These are phyloP conservation scores for Yamadazyma membranifaciens DNA, from an alignment of 1,139 yeast species.

Conservation along the genomic window DNA sequence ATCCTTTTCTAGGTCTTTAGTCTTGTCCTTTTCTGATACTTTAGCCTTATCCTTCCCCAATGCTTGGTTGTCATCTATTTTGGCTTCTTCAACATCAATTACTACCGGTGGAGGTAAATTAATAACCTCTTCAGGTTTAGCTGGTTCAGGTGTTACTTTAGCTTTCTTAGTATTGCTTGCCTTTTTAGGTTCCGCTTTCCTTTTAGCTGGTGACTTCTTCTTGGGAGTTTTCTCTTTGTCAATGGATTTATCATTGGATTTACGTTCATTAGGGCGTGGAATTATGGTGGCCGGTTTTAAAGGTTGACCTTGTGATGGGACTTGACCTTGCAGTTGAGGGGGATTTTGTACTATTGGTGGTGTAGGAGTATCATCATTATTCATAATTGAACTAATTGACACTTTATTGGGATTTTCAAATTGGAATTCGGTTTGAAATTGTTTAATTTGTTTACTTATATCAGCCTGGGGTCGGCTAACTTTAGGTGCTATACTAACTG, in stretches of 20 bases:
- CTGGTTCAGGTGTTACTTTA: conserved; percentile 15
- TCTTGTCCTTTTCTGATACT: conserved; percentile 7
- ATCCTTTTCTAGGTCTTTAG: conserved; percentile 11
- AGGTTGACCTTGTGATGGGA: conserved; percentile 31
- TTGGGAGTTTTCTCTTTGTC: conserved; percentile 7
- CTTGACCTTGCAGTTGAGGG: conserved; percentile 9
- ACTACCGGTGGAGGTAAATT: conserved; percentile 17
- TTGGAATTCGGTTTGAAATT: conserved; percentile 32
- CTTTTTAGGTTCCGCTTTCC: conserved; percentile 13
- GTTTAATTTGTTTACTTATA: conserved; percentile 6
- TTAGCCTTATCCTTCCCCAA: conserved; percentile 4
- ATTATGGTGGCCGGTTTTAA: conserved; percentile 8
- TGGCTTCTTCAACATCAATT: conserved; percentile 9
- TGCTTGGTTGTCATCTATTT: neutral
- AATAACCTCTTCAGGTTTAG: conserved; percentile 13
- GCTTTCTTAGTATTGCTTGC: conserved; percentile 15
- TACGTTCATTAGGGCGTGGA: neutral
- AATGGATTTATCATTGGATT: neutral
- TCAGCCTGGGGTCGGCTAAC: conserved; percentile 1
- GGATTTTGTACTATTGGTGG: too few species aligned
- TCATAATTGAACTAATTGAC: conserved; percentile 4
- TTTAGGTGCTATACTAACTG: conserved; percentile 1
- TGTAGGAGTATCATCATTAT: neutral
- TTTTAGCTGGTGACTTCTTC: conserved; percentile 15
- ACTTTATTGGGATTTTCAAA: conserved; percentile 8